phyloP scores from a whole-genome alignment of 352 stramenopile species.

The Phytophthora macrochlamydospora region DNA sequence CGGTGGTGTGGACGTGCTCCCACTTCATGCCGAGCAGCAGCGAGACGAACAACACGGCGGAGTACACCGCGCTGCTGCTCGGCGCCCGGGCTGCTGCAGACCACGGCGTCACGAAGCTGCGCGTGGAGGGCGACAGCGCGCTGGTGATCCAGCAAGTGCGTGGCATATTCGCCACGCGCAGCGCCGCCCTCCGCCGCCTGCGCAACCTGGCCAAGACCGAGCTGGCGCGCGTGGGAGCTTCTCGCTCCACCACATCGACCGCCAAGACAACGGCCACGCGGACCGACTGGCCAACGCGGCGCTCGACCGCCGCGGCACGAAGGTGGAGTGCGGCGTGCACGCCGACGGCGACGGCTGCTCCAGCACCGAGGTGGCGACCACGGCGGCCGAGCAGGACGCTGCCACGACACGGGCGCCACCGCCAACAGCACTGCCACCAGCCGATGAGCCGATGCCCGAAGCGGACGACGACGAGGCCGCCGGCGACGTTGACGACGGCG shows the following conservation, averaged over 20 bases:
- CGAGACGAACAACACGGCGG: conserved; percentile 24
- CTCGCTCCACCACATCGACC: conserved; percentile 9
- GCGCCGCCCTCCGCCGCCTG: not conserved
- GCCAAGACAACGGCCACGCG: conserved; percentile 1
- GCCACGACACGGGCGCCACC: too few species aligned
- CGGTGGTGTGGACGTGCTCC: conserved; percentile 11
- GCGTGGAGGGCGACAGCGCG: conserved; percentile 3
- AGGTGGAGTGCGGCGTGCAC: conserved; percentile 2
- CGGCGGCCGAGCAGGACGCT: too few species aligned
- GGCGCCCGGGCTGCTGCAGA: not conserved
- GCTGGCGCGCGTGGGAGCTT: not conserved
- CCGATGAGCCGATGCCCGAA: too few species aligned
- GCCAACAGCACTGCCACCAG: too few species aligned
- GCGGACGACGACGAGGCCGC: too few species aligned
- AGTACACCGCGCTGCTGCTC: conserved; percentile 20
- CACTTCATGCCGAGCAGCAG: conserved; percentile 12
- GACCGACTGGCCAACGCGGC: not conserved
- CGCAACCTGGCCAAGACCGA: not conserved
- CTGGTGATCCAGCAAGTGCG: conserved; percentile 8
- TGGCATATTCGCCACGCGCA: not conserved
- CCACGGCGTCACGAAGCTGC: not conserved
- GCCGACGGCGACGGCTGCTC: not conserved
- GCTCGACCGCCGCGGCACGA: not conserved
- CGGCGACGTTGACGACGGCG: too few species aligned
- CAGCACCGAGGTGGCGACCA: not conserved